Base-by-base conservation (phyloP, 2,329 filamentous ascomycete genomes). In the Alternaria infectoria region DNA sequence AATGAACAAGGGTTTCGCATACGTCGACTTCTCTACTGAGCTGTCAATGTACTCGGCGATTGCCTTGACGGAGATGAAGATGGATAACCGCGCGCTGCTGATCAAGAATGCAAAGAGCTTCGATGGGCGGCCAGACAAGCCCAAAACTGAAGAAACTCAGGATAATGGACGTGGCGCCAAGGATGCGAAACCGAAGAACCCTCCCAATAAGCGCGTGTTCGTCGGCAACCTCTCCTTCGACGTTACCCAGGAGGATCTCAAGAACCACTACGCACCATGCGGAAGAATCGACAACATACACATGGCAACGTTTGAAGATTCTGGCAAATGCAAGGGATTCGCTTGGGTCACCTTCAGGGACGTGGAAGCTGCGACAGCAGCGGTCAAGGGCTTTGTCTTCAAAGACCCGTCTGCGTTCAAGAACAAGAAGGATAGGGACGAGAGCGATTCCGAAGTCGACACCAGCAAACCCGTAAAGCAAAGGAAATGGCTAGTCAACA, bases 321-420 rank as follows among this genome's bases (percentile, higher is more conserved):
- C 91, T 19, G 96, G 96, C 46, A 99, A 98, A 83, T 99, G 96
- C 84, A 98, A 98, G 83, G 96, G 96, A 17, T 99, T 91, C 81
- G 96, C 91, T 6, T 99, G 96, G 94, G 89, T 99, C 65, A 92
- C 92, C 65, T 99, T 98, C 81, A 90, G 90, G 76, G 89, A 93
- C 54, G 77, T 94, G 11, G 89, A 92, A 60, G 87, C 91, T 0
- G 93, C 93, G 0, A 88, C 90, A 54, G 87, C 86, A 73, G 92
- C 92, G 4, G 93, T 97, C 68, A 90, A 89, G 77, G 95, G 95
- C 1, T 97, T 91, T 73, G 86, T 93, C 64, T 88, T 89, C 81
- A 86, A 93, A 74, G 85, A 88, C 58, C 80, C 90, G 43, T 85
- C 89, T 44, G 74, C 80, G 32, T 64, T 74, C 32, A 67, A 71